Evolutionary conservation across 805 yeast genomes (phyloP).

Genomic region (Saccharomycopsis olivae): DNA sequence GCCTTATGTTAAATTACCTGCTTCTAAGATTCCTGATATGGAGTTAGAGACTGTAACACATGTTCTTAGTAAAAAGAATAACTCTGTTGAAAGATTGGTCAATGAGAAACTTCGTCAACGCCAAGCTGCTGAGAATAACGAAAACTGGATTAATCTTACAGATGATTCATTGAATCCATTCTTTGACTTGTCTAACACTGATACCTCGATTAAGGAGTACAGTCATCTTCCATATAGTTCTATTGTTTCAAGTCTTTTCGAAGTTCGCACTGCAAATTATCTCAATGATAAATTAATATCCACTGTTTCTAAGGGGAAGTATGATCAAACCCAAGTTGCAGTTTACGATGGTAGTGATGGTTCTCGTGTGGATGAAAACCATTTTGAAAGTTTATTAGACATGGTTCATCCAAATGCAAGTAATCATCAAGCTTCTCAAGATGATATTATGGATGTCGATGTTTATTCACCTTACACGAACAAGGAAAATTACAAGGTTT

Average conservation of each 20-base stretch:
- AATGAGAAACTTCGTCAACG: slow-evolving; percentile 71
- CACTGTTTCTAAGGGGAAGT: slow-evolving; percentile 34
- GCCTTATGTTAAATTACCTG: slow-evolving; percentile 79
- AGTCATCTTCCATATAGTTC: slow-evolving; percentile 73
- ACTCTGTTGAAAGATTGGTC: slow-evolving; percentile 73
- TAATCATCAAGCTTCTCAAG: background rate
- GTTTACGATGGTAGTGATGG: slow-evolving; percentile 42
- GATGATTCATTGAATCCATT: slow-evolving; percentile 81
- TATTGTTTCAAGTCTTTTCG: slow-evolving; percentile 58
- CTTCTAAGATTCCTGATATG: slow-evolving; percentile 88
- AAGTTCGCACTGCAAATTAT: slow-evolving; percentile 50
- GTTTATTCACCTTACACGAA: slow-evolving; percentile 26
- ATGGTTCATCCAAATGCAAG: slow-evolving; percentile 27
- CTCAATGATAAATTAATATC: slow-evolving; percentile 32
- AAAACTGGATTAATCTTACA: slow-evolving; percentile 73
- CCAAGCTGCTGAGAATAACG: slow-evolving; percentile 45
- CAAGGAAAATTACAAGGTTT: slow-evolving; percentile 17
- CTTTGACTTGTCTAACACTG: slow-evolving; percentile 54
- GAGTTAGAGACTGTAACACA: slow-evolving; percentile 75
- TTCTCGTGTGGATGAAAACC: slow-evolving; percentile 23
- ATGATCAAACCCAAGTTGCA: slow-evolving; percentile 23
- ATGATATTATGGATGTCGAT: slow-evolving; percentile 22
- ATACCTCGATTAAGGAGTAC: slow-evolving; percentile 36
- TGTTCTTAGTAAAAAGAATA: slow-evolving; percentile 63
- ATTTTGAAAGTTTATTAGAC: slow-evolving; percentile 35